Conservation (phyloP, 116 monocot genomes). For the Iris pallida region DNA sequence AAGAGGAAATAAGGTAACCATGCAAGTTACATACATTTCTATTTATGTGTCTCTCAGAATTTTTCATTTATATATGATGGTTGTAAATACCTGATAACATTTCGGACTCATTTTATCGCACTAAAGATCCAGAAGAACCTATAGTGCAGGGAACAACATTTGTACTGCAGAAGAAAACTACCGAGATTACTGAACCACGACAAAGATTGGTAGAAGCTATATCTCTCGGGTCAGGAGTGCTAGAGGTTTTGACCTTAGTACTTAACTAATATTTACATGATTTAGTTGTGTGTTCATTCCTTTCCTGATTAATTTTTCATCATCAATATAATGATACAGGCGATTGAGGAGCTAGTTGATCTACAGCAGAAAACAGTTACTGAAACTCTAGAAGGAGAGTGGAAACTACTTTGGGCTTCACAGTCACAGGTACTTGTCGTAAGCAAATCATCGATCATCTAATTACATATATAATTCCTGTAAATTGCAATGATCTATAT, state of each 20-base stretch:
- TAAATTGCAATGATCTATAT: too few relatives aligned
- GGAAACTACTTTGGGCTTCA: conserved; percentile 89
- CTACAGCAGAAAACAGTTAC: conserved; percentile 14
- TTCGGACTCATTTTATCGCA: not conserved
- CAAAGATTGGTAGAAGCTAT: conserved; percentile 77
- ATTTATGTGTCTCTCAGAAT: not conserved
- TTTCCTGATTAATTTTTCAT: conserved; percentile 2
- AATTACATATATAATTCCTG: too few relatives aligned
- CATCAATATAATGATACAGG: conserved; percentile 24
- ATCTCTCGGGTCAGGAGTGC: conserved; percentile 47
- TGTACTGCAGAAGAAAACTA: conserved; percentile 75
- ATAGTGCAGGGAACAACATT: conserved; percentile 97
- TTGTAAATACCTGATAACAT: not conserved
- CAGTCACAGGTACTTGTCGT: conserved; percentile 70
- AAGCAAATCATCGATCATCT: not conserved
- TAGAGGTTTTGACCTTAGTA: conserved; percentile 33
- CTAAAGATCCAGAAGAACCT: conserved; percentile 20
- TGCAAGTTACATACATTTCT: not conserved
- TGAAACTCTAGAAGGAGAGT: conserved; percentile 61
- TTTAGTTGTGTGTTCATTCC: not conserved
- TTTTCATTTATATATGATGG: not conserved
- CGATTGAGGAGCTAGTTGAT: conserved; percentile 56
- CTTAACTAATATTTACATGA: not conserved
- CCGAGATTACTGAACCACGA: conserved; percentile 39
- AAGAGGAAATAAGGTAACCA: conserved; percentile 84